Evolutionary conservation across 352 stramenopile species (phyloP).

Genomic region (Globisporangium sylvaticum): DNA sequence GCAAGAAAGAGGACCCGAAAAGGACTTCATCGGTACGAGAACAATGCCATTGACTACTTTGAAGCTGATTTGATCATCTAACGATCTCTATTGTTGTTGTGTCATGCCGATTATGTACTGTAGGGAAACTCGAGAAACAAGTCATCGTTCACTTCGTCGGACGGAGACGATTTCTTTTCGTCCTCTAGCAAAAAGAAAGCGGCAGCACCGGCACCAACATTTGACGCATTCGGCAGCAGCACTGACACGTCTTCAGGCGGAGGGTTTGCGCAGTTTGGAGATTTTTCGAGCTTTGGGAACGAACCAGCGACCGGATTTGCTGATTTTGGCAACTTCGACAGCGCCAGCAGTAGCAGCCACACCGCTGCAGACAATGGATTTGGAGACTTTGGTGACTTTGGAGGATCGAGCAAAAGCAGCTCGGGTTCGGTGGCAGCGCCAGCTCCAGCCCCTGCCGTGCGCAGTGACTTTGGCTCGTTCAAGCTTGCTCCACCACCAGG

Average conservation of each 20-base stretch:
- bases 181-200: slow-evolving; percentile 21
- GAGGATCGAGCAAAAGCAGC: slow-evolving; percentile 15
- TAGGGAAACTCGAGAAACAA: slow-evolving; percentile 41
- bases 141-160: slow-evolving; percentile 34
- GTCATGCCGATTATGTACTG: background rate
- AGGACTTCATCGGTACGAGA: slow-evolving; percentile 34
- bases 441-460: slow-evolving; percentile 25
- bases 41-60: background rate
- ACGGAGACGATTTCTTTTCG: slow-evolving; percentile 45
- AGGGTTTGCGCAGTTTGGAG: slow-evolving; percentile 58
- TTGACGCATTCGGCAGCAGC: slow-evolving; percentile 31
- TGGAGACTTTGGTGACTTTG: slow-evolving; percentile 61
- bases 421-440: slow-evolving; percentile 21
- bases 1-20: slow-evolving; percentile 38
- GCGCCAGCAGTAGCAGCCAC: slow-evolving; percentile 12
- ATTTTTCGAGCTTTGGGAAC: slow-evolving; percentile 74
- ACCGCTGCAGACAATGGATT: slow-evolving; percentile 23
- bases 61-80: background rate
- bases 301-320: slow-evolving; percentile 37
- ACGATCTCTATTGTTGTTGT: background rate
- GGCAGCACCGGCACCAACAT: slow-evolving; percentile 26
- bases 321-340: slow-evolving; percentile 55
- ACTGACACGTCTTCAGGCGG: slow-evolving; percentile 18
- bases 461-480: slow-evolving; percentile 56
- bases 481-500: slow-evolving; percentile 62